phyloP scores from a whole-genome alignment of 768 basidiomycete genomes.

The Suillus americanus region DNA sequence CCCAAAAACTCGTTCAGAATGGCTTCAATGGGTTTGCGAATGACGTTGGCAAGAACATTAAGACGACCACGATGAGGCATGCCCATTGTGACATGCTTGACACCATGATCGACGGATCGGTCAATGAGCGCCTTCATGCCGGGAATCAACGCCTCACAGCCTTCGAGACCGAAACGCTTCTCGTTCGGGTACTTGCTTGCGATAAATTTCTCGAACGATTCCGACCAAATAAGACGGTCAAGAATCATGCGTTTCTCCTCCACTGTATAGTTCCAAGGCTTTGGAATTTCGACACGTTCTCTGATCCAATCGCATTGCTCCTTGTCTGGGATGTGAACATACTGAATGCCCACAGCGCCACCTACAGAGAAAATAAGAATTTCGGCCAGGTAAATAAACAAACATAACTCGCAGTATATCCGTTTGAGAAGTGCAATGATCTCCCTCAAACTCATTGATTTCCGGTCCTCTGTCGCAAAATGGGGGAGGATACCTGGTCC shows the following conservation, averaged over 20 bases:
- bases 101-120: constrained; percentile 93
- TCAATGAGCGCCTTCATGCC: constrained; percentile 99
- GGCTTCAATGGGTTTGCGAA: constrained; percentile 96
- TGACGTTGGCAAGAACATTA: constrained; percentile 97
- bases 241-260: constrained; percentile 99
- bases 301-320: constrained; percentile 99
- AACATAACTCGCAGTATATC: constrained; percentile 79
- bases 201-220: constrained; percentile 98
- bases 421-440: constrained; percentile 88
- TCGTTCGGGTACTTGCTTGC: constrained; percentile 99
- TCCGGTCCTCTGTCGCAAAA: constrained; percentile 84
- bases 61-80: constrained; percentile 99
- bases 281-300: constrained; percentile 91
- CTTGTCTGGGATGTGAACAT: constrained; percentile 96
- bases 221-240: constrained; percentile 99
- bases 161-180: constrained; percentile 98
- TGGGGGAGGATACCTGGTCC: constrained; percentile 96
- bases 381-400: background rate
- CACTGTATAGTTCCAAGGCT: constrained; percentile 96
- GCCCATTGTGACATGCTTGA: constrained; percentile 95
- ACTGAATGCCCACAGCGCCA: constrained; percentile 86
- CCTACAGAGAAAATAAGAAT: constrained; percentile 42
- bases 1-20: constrained; percentile 97
- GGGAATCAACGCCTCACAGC: constrained; percentile 95
- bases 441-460: constrained; percentile 86